These are phyloP conservation scores for Solanum arcanum DNA, from an alignment of 257 asterid genomes.

Conservation along the genomic window DNA sequence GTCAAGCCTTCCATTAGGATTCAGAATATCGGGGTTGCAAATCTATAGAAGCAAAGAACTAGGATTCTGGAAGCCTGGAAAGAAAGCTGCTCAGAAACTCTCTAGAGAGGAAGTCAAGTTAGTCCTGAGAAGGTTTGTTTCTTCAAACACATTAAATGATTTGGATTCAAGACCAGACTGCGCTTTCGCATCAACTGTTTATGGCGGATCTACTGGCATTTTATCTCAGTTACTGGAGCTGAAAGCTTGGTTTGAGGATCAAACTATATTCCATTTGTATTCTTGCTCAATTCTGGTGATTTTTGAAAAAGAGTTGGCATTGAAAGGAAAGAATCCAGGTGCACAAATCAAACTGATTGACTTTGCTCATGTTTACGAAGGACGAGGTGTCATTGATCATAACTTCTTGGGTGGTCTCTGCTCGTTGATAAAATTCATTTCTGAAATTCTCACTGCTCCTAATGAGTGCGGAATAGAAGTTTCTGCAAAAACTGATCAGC, in stretches of 20 bases:
- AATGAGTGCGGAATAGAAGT: slow-evolving; percentile 25
- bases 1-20: slow-evolving; percentile 56
- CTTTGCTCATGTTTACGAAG: slow-evolving; percentile 76
- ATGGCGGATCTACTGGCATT: slow-evolving; percentile 73
- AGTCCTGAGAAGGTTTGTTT: slow-evolving; percentile 53
- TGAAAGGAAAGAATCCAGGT: slow-evolving; percentile 34
- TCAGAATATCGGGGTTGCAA: slow-evolving; percentile 72
- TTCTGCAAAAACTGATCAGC: slow-evolving; percentile 19
- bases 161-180: slow-evolving; percentile 46
- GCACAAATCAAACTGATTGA: slow-evolving; percentile 70
- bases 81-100: slow-evolving; percentile 33
- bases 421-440: slow-evolving; percentile 65
- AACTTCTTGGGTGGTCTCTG: slow-evolving; percentile 89
- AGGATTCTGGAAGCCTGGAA: slow-evolving; percentile 61
- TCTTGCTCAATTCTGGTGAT: slow-evolving; percentile 61
- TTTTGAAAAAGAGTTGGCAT: slow-evolving; percentile 53
- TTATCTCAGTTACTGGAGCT: slow-evolving; percentile 68
- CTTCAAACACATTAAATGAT: slow-evolving; percentile 25
- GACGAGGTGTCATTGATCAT: slow-evolving; percentile 65
- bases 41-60: slow-evolving; percentile 23
- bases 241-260: slow-evolving; percentile 93
- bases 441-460: slow-evolving; percentile 49
- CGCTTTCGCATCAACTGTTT: slow-evolving; percentile 60
- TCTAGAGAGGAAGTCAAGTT: slow-evolving; percentile 39
- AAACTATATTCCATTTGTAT: slow-evolving; percentile 62